Conservation (phyloP, 2,329 filamentous ascomycete genomes). For the Hypoxylon sp. region DNA sequence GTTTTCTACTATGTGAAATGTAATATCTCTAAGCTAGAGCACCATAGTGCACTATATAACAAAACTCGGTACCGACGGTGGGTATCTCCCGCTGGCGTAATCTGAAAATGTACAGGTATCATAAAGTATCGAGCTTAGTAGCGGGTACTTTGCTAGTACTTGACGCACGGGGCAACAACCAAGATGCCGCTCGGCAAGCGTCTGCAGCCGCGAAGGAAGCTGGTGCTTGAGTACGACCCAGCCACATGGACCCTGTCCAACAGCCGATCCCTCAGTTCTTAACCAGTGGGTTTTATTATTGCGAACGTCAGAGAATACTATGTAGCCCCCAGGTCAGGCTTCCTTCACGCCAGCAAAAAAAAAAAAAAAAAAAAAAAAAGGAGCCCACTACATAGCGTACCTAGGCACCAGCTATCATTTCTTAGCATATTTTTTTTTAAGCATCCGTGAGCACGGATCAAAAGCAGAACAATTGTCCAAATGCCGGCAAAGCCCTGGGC, state of each 20-base stretch:
- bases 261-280: conserved; percentile 45
- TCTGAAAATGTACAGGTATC: conserved; percentile 9
- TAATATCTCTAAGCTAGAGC: not conserved
- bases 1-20: not conserved
- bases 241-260: conserved; percentile 47
- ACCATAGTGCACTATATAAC: not conserved
- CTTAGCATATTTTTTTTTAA: conserved; percentile 19
- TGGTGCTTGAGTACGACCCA: conserved; percentile 45
- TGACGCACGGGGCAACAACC: conserved; percentile 32
- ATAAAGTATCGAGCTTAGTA: conserved; percentile 10
- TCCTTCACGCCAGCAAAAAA: not conserved
- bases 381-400: not conserved
- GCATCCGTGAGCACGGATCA: conserved; percentile 40
- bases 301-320: conserved; percentile 37
- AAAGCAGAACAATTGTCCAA: conserved; percentile 30
- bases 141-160: conserved; percentile 30
- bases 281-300: conserved; percentile 40
- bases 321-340: conserved; percentile 8
- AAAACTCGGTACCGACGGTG: conserved; percentile 20
- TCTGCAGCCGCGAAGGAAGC: conserved; percentile 45
- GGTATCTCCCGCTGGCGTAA: conserved; percentile 10
- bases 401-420: conserved; percentile 31
- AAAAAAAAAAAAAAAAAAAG: too few species aligned
- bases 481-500: conserved; percentile 32
- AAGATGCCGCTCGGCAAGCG: conserved; percentile 41